Base-by-base conservation (phyloP, 345 rosid species). In the Hibiscus syriacus region DNA sequence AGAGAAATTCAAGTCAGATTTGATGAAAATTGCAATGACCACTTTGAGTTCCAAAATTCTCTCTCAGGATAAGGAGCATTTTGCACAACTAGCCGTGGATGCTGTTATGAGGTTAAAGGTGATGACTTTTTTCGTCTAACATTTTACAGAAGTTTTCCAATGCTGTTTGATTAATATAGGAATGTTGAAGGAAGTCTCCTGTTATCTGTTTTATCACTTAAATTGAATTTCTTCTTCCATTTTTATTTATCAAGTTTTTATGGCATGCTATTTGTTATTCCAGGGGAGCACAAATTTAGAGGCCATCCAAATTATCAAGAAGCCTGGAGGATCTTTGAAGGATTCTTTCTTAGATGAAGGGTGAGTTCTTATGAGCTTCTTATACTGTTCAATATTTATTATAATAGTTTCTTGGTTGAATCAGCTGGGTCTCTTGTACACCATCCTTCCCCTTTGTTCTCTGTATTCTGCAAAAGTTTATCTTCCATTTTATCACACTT, bases 321-420 rank as follows among this genome's bases (percentile, higher is more conserved):
- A 94, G 79, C 96, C 97, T 32, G 99, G 99, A 70, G 97, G 99
- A 64, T 89, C 97, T 29, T 82, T 91, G 22, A 87, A 39, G 70
- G 99, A 94, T 83, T 94, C 99, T 13, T 94, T 94, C 80, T 81
- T 94, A 72, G 99, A 94, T 87, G 99, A 94, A 84, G 99, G 99
- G 99, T 91, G 76, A 76, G 85, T 62, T 34, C 34, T 62, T 62
- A 5, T 29, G 11, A 36, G 0, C 60, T 14, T 23, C 26, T 41
- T 61, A 11, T 19, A 19, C 11, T 4, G 69, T 64, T 46, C 23
- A 55, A 2, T n/a, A 5, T 32, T 68, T 26, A 38, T 16, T 65
- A 5, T 29, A 17, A 3, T 9, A 46, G 20, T 9, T 34, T 26
- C 26, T 36, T n/a, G 17, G 22, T 27, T 38, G 45, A 27, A 16